Conservation (phyloP, 1,139 yeast genomes). For the Debaryomycetaceae sp. region DNA sequence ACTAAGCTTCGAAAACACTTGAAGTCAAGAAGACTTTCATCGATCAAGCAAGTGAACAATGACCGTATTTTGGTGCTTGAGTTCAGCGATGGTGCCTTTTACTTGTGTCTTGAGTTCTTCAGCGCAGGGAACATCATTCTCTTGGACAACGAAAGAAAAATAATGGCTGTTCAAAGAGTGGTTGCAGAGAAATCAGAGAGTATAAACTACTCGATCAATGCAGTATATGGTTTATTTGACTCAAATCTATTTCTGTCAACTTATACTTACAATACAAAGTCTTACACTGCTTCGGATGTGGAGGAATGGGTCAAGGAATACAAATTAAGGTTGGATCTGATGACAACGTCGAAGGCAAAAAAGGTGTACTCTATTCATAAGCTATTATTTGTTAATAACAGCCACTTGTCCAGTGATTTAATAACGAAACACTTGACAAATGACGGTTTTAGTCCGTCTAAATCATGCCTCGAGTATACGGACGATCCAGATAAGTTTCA, state of each 20-base stretch:
- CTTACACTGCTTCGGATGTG: conserved; percentile 35
- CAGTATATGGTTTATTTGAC: conserved; percentile 60
- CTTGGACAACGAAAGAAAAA: conserved; percentile 64
- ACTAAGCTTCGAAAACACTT: conserved; percentile 83
- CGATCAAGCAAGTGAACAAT: conserved; percentile 66
- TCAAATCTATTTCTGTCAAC: conserved; percentile 39
- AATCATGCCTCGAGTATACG: conserved; percentile 35
- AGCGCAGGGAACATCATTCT: conserved; percentile 90
- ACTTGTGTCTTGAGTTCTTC: conserved; percentile 84
- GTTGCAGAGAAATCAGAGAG: conserved; percentile 69
- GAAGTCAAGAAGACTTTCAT: conserved; percentile 73
- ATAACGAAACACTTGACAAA: conserved; percentile 54
- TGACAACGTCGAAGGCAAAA: conserved; percentile 25
- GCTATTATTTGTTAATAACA: conserved; percentile 61
- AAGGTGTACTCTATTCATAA: conserved; percentile 67
- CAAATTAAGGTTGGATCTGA: conserved; percentile 20
- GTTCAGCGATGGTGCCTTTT: conserved; percentile 76
- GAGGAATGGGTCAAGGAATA: conserved; percentile 48
- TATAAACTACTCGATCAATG: conserved; percentile 68
- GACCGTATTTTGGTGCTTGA: conserved; percentile 80
- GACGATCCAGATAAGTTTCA: conserved; percentile 15
- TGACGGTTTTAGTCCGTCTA: conserved; percentile 44
- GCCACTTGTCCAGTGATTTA: conserved; percentile 77
- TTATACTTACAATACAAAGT: conserved; percentile 8
- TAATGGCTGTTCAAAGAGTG: conserved; percentile 70